Evolutionary conservation across 495 filamentous ascomycete genomes (phyloP).

Genomic region (Podospora pseudoanserina): DNA sequence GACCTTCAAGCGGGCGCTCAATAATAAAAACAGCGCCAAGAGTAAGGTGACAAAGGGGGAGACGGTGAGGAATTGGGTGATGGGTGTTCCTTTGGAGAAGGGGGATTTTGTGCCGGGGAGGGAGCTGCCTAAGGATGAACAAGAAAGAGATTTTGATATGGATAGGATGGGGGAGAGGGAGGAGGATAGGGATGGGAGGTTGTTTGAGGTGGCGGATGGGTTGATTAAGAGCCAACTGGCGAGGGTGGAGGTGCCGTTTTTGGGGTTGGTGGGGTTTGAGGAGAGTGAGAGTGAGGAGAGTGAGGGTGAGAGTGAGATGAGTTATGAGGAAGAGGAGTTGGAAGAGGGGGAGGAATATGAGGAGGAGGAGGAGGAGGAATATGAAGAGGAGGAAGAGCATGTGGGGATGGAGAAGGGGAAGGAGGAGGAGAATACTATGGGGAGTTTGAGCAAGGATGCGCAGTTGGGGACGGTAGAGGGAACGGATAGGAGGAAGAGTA

Average conservation of each 20-base stretch:
- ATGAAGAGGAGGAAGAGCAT: constrained; percentile 21
- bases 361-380: constrained; percentile 17
- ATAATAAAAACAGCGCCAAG: neutral
- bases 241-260: constrained; percentile 32
- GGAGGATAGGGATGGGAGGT: constrained; percentile 30
- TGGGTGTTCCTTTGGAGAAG: constrained; percentile 26
- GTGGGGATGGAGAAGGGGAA: constrained; percentile 20
- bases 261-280: constrained; percentile 33
- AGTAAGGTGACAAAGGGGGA: constrained; percentile 32
- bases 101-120: neutral
- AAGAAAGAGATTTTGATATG: constrained; percentile 32
- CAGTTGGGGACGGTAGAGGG: constrained; percentile 21
- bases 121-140: constrained; percentile 9
- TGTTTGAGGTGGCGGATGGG: constrained; percentile 33
- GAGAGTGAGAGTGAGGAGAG: constrained; percentile 34
- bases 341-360: constrained; percentile 25
- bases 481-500: constrained; percentile 17
- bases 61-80: constrained; percentile 34
- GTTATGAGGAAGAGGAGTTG: constrained; percentile 26
- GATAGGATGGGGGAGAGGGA: constrained; percentile 21
- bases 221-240: constrained; percentile 37
- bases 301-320: constrained; percentile 20
- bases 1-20: constrained; percentile 26
- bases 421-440: constrained; percentile 9
- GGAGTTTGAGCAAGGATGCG: constrained; percentile 21